Evolutionary conservation across 1,284 basidiomycete genomes (phyloP).

Genomic region (Mycena citricolor): DNA sequence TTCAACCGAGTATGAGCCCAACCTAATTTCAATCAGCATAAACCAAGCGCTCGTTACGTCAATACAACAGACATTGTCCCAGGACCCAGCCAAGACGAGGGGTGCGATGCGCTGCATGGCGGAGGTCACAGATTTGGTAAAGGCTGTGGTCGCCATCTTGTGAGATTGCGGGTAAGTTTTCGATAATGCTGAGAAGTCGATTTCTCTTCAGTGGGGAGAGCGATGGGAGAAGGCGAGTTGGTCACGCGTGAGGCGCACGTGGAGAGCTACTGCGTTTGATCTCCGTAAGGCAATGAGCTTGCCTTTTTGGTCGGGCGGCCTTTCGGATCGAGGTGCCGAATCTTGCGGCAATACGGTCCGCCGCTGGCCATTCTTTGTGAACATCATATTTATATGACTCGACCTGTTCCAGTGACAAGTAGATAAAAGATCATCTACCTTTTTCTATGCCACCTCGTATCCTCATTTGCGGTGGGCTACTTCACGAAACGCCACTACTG

Average conservation of each 20-base stretch:
- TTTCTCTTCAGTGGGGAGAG: no score
- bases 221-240: no score
- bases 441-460: conserved; percentile 40
- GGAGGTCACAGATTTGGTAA: conserved; percentile 47
- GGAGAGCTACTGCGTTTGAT: no score
- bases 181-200: no score
- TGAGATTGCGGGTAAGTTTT: no score
- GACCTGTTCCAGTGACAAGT: no score
- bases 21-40: conserved; percentile 49
- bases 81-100: conserved; percentile 79
- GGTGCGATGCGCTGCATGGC: conserved; percentile 84
- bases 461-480: conserved; percentile 42
- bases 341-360: no score
- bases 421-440: no score
- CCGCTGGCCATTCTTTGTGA: no score
- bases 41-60: no score
- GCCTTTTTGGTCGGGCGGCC: conserved; percentile 6
- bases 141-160: conserved; percentile 27
- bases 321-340: conserved; percentile 5
- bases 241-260: no score
- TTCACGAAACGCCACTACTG: not conserved
- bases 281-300: conserved; percentile 16
- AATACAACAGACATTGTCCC: conserved; percentile 99
- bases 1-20: conserved; percentile 74
- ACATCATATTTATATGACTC: no score